Evolutionary conservation across 2,329 filamentous ascomycete genomes (phyloP).

Genomic region (Diaporthe capsici): DNA sequence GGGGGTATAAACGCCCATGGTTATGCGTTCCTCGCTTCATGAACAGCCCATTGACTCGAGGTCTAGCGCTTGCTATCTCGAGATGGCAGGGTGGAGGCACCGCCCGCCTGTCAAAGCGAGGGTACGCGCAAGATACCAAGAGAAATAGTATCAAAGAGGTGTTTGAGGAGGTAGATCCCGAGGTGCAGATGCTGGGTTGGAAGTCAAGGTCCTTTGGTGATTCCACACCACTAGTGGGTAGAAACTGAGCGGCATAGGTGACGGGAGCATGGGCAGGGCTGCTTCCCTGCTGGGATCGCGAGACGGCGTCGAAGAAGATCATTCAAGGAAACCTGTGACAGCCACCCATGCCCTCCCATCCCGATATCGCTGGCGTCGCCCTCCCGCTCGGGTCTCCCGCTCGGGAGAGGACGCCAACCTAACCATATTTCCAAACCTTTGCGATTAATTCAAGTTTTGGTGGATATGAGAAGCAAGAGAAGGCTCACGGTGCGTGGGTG

Average conservation of each 20-base stretch:
- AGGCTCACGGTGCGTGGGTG: not conserved
- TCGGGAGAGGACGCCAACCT: slow-evolving; percentile 8
- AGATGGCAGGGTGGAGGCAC: not conserved
- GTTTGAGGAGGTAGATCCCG: slow-evolving; percentile 40
- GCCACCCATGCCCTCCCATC: not conserved
- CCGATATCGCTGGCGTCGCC: not conserved
- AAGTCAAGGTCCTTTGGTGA: slow-evolving; percentile 7
- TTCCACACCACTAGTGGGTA: not conserved
- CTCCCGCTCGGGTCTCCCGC: slow-evolving; percentile 12
- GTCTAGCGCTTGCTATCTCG: not conserved
- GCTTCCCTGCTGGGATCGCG: slow-evolving; percentile 24
- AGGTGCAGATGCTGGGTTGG: slow-evolving; percentile 18
- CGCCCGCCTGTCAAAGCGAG: not conserved
- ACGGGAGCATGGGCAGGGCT: slow-evolving; percentile 4
- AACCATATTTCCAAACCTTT: not conserved
- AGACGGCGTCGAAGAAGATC: slow-evolving; percentile 34
- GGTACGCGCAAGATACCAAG: slow-evolving; percentile 31
- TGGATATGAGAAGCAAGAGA: not conserved
- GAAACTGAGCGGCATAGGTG: slow-evolving; percentile 4
- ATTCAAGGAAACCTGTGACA: slow-evolving; percentile 34
- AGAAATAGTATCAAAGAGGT: slow-evolving; percentile 13
- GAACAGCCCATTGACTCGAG: slow-evolving; percentile 21
- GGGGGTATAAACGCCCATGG: slow-evolving; percentile 24
- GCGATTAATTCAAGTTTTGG: not conserved
- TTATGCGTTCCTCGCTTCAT: slow-evolving; percentile 23